Evolutionary conservation across 2,329 filamentous ascomycete species (phyloP).

Genomic region (Pseudocercospora musae): DNA sequence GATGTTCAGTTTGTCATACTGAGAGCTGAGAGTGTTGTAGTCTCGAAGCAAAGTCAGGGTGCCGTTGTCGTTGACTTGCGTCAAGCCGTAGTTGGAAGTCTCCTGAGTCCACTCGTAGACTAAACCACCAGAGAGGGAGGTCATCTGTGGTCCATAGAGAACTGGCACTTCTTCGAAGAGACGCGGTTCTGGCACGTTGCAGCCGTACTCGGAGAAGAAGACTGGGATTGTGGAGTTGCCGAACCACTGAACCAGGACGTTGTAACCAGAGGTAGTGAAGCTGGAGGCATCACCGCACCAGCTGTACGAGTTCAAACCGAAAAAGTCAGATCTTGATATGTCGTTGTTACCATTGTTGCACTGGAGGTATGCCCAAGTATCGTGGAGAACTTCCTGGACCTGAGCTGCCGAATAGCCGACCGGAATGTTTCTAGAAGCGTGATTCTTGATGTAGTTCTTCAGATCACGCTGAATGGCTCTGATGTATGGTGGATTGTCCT

Average conservation of each 20-base stretch:
- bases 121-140: conserved; percentile 68
- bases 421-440: conserved; percentile 57
- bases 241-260: conserved; percentile 64
- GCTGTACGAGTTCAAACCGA: conserved; percentile 73
- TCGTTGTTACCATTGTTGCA: conserved; percentile 58
- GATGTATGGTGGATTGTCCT: conserved; percentile 57
- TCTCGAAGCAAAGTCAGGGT: conserved; percentile 44
- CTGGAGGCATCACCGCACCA: conserved; percentile 68
- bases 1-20: conserved; percentile 74
- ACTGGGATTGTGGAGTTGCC: conserved; percentile 64
- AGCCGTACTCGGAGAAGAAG: conserved; percentile 81
- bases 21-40: conserved; percentile 66
- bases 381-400: conserved; percentile 68
- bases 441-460: conserved; percentile 64
- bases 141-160: conserved; percentile 72
- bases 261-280: conserved; percentile 61
- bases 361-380: conserved; percentile 73
- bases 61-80: conserved; percentile 44
- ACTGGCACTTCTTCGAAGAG: conserved; percentile 71
- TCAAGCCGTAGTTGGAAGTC: conserved; percentile 55
- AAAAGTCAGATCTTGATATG: conserved; percentile 67
- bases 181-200: conserved; percentile 69
- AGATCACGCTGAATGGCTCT: conserved; percentile 63
- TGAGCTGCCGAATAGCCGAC: conserved; percentile 72
- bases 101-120: conserved; percentile 81